Evolutionary conservation across 257 asterid genomes (phyloP), one percentile per base, ranked within the genome.

Genomic region (Agastache rugosa): DNA sequence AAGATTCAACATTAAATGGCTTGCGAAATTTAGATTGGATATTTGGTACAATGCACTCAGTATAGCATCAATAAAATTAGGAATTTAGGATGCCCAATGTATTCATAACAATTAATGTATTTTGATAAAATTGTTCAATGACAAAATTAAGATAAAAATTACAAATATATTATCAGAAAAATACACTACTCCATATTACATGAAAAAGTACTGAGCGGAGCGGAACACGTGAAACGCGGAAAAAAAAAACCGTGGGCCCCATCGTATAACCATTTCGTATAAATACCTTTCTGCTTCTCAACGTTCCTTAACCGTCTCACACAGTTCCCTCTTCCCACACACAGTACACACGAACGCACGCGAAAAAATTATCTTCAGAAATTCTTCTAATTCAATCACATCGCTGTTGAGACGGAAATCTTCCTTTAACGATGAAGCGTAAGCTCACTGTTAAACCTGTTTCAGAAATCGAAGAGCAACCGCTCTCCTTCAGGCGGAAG

Each of bases 261-360:
- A 66, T 14, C 60, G 29, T 47, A 69, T n/a, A 74, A 73, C 89
- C 84, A 78, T 31, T 77, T 63, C 73, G 71, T 86, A 88, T 88
- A 86, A 80, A 82, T 83, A 39, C 83, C 77, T 63, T 75, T 62
- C 45, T 60, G 29, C 62, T 68, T 45, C 76, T 50, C 79, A 78
- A 85, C 83, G 72, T 79, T 79, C 60, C 81, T 69, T 34, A 86
- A 86, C 90, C 82, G 88, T 75, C 75, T 82, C 79, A 54, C 82
- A 75, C 82, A 77, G 65, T 60, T 56, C 67, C 58, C 72, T 23
- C 59, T 60, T 42, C 59, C 58, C 72, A 23, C 59, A 66, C 78
- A 54, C 82, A 75, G 22, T 77, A 37, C 79, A 71, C 71, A 51
- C 83, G 44, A 61, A 14, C 74, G 14, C 80, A 66, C 83, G 39